Evolutionary conservation across 108 stramenopile species (phyloP).

Genomic region (Halocafeteria seosinensis): DNA sequence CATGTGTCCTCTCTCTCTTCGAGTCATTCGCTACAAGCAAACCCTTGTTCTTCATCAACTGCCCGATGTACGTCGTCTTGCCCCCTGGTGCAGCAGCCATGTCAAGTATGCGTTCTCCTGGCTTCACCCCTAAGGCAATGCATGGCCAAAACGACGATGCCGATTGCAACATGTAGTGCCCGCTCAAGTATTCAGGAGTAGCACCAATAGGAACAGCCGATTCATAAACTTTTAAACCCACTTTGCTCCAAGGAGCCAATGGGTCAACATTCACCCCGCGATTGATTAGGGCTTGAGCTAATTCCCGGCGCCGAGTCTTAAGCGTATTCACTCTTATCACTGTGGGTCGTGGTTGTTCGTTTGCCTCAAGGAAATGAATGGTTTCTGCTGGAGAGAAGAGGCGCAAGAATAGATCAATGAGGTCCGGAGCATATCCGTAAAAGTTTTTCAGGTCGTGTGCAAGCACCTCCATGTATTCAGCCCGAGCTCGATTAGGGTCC

Average conservation of each 20-base stretch:
- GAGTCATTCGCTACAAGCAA: conserved; percentile 84
- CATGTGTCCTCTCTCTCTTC: conserved; percentile 74
- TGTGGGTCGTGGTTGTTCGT: conserved; percentile 73
- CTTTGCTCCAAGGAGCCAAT: conserved; percentile 86
- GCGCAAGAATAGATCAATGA: conserved; percentile 76
- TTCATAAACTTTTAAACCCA: conserved; percentile 86
- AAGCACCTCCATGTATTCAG: conserved; percentile 76
- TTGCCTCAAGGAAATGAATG: conserved; percentile 84
- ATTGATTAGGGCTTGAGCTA: conserved; percentile 84
- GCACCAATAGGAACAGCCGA: conserved; percentile 92
- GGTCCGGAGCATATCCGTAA: conserved; percentile 84
- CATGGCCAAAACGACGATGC: conserved; percentile 93
- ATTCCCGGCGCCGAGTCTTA: conserved; percentile 83
- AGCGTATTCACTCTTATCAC: conserved; percentile 93
- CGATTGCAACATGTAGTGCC: conserved; percentile 96
- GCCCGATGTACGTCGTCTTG: conserved; percentile 85
- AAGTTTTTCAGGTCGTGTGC: conserved; percentile 66
- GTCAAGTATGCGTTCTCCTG: conserved; percentile 81
- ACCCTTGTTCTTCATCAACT: conserved; percentile 90
- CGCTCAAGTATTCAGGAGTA: conserved; percentile 94
- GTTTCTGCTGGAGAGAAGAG: conserved; percentile 76
- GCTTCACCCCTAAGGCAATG: conserved; percentile 73
- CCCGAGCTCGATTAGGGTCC: conserved; percentile 18
- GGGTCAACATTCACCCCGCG: conserved; percentile 90
- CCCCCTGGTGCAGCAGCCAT: conserved; percentile 95